phyloP scores from a whole-genome alignment of 192 early-diverging fungal genomes.

The Hyaloraphidium curvatum region DNA sequence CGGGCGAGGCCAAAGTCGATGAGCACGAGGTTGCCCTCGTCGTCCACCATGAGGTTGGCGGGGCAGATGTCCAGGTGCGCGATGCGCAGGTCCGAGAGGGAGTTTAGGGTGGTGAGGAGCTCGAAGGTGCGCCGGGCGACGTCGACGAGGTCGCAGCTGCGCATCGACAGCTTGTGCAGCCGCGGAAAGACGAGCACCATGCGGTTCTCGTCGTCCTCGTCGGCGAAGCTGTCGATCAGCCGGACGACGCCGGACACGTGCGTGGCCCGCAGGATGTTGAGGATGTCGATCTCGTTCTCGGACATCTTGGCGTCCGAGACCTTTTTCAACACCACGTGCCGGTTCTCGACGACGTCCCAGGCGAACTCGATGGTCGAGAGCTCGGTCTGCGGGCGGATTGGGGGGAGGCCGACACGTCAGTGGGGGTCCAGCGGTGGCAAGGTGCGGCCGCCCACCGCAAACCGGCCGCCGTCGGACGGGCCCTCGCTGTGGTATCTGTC shows the following conservation, averaged over 20 bases:
- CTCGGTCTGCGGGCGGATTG: conserved; percentile 24
- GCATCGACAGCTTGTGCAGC: conserved; percentile 23
- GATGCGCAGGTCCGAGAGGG: conserved; percentile 40
- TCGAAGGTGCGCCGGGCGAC: conserved; percentile 24
- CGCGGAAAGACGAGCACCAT: conserved; percentile 43
- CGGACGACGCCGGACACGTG: conserved; percentile 24
- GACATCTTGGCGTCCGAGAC: conserved; percentile 30
- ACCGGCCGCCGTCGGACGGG: too few species aligned
- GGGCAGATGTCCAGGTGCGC: conserved; percentile 49
- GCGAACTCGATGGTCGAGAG: conserved; percentile 42
- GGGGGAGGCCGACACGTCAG: too few species aligned
- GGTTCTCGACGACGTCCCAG: conserved; percentile 32
- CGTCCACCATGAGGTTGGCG: conserved; percentile 39
- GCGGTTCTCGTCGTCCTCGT: conserved; percentile 19
- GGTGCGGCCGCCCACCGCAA: too few species aligned
- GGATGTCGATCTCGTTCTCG: conserved; percentile 30
- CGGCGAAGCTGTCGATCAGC: conserved; percentile 37
- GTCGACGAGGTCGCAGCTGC: conserved; percentile 28
- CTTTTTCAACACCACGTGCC: conserved; percentile 42
- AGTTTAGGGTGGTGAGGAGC: conserved; percentile 25
- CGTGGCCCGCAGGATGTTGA: conserved; percentile 17
- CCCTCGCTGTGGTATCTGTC: too few species aligned
- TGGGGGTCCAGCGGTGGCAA: too few species aligned
- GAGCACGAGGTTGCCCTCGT: conserved; percentile 30
- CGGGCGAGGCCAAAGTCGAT: conserved; percentile 63